phyloP scores from a whole-genome alignment of 179 eudicot species.

The Gypsophila paniculata region DNA sequence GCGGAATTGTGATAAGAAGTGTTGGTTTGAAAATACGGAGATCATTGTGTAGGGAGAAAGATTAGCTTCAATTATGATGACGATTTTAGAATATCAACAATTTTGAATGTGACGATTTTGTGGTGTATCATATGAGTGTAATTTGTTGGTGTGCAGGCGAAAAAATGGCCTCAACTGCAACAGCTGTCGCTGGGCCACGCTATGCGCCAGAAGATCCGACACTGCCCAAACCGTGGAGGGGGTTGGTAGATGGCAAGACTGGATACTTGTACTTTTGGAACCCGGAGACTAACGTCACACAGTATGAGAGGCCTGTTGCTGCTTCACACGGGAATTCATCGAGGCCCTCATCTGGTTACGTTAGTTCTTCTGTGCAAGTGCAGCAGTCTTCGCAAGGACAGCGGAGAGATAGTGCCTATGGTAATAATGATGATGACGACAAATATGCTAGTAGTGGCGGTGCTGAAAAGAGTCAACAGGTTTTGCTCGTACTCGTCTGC shows the following conservation, averaged over 20 bases:
- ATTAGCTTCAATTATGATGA: no score
- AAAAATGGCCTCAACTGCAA: slow-evolving; percentile 50
- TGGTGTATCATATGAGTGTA: background rate
- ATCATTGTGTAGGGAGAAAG: no score
- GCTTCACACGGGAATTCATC: slow-evolving; percentile 25
- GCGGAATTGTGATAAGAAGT: no score
- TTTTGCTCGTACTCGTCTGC: slow-evolving; percentile 16
- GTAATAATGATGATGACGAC: slow-evolving; percentile 40
- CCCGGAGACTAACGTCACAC: slow-evolving; percentile 91
- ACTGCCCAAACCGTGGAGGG: slow-evolving; percentile 95
- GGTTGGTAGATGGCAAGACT: slow-evolving; percentile 82
- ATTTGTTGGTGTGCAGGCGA: slow-evolving; percentile 10
- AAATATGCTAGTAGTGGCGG: slow-evolving; percentile 34
- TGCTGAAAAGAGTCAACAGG: slow-evolving; percentile 52
- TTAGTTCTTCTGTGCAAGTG: slow-evolving; percentile 58
- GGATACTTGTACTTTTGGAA: slow-evolving; percentile 94
- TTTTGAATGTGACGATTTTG: background rate
- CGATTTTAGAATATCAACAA: no score
- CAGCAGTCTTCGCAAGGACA: slow-evolving; percentile 48
- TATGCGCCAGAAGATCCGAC: slow-evolving; percentile 94
- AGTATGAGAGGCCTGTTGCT: slow-evolving; percentile 69
- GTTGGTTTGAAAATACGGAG: no score
- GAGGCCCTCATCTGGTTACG: slow-evolving; percentile 34
- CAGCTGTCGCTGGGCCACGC: slow-evolving; percentile 51
- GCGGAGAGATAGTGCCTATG: slow-evolving; percentile 24